Percentiles rank a stretch among this genome's conserved stretches.
Evolutionary conservation across 2,329 filamentous ascomycete species (phyloP).

Genomic region (Dothidotthia symphoricarpi): DNA sequence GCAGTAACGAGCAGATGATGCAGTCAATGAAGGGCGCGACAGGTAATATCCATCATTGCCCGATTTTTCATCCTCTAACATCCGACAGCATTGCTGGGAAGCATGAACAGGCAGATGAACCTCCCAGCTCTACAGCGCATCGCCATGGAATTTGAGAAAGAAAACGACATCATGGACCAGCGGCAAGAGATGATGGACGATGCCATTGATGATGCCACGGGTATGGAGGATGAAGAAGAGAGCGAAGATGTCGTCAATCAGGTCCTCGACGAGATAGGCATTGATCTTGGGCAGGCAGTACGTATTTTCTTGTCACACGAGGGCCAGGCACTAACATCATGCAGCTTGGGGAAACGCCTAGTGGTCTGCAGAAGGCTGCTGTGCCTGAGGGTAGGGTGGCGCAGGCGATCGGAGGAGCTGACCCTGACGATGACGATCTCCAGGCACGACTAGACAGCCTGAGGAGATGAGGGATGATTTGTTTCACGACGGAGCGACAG

Average conservation of each 20-base stretch:
- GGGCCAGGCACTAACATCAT: slow-evolving; percentile 11
- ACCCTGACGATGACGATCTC: slow-evolving; percentile 89
- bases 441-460: slow-evolving; percentile 91
- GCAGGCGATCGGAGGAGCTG: slow-evolving; percentile 75
- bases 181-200: slow-evolving; percentile 99
- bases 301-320: slow-evolving; percentile 35
- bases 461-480: slow-evolving; percentile 48
- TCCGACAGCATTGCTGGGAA: slow-evolving; percentile 69
- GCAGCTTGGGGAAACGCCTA: slow-evolving; percentile 88
- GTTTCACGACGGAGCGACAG: slow-evolving; percentile 2
- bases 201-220: slow-evolving; percentile 94
- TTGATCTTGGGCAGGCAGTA: slow-evolving; percentile 87
- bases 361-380: slow-evolving; percentile 71
- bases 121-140: slow-evolving; percentile 92
- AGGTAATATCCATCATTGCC: slow-evolving; percentile 13
- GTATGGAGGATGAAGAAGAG: slow-evolving; percentile 86
- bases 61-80: slow-evolving; percentile 12
- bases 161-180: slow-evolving; percentile 99
- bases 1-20: slow-evolving; percentile 99
- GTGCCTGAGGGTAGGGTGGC: slow-evolving; percentile 77
- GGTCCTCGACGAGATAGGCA: slow-evolving; percentile 92
- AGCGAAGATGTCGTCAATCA: slow-evolving; percentile 96
- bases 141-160: slow-evolving; percentile 97
- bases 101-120: slow-evolving; percentile 98
- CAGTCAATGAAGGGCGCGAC: slow-evolving; percentile 99